phyloP scores from a whole-genome alignment of 495 filamentous ascomycete genomes.

The Cudoniella acicularis region DNA sequence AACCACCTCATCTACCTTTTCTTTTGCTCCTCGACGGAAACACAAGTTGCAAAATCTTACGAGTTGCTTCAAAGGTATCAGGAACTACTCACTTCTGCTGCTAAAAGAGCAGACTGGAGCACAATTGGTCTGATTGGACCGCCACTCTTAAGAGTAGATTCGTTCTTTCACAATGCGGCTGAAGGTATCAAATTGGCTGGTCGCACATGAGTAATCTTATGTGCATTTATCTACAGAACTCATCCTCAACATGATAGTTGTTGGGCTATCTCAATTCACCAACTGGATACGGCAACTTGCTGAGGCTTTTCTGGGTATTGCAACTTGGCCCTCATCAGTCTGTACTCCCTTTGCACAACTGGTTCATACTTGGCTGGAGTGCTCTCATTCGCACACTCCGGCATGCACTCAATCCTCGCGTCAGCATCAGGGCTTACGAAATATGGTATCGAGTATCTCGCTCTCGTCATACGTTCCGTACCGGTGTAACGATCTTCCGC shows the following conservation, averaged over 20 bases:
- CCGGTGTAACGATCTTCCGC: conserved; percentile 34
- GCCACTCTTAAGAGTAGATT: conserved; percentile 8
- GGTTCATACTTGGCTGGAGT: conserved; percentile 49
- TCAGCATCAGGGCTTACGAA: conserved; percentile 55
- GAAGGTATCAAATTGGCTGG: background rate
- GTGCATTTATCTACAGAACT: too few relatives aligned
- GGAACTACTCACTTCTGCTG: conserved; percentile 5
- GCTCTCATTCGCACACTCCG: conserved; percentile 38
- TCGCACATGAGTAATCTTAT: background rate
- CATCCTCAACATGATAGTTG: too few relatives aligned
- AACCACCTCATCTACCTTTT: conserved; percentile 28
- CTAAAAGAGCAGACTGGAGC: conserved; percentile 8
- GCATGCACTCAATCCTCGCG: conserved; percentile 52
- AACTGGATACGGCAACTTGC: too few relatives aligned
- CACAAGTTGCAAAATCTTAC: conserved; percentile 18
- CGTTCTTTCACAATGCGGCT: conserved; percentile 13
- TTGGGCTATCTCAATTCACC: too few relatives aligned
- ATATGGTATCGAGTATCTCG: conserved; percentile 60
- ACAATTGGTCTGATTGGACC: conserved; percentile 12
- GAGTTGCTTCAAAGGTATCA: conserved; percentile 21
- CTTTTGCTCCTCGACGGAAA: conserved; percentile 20
- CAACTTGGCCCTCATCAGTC: conserved; percentile 47
- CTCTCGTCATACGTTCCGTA: conserved; percentile 42
- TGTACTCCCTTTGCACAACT: conserved; percentile 47
- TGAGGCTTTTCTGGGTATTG: conserved; percentile 40